Evolutionary conservation across 2,329 filamentous ascomycete species (phyloP).

Genomic region (Penicillium aurantiogriseum): DNA sequence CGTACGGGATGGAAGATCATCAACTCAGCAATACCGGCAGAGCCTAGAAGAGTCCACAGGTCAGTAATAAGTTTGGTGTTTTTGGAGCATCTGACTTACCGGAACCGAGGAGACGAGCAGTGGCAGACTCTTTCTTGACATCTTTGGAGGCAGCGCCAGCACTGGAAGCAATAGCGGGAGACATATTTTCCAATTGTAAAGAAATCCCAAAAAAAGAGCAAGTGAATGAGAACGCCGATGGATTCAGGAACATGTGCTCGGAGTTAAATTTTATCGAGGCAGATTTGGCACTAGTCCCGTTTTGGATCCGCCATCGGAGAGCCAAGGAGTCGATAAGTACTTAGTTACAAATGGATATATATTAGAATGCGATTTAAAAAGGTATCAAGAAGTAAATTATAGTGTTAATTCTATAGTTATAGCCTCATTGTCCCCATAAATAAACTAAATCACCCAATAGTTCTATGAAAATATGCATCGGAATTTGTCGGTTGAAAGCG

Average conservation of each 20-base stretch:
- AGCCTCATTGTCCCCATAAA: background rate
- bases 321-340: background rate
- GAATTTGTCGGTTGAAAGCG: background rate
- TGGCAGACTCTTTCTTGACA: constrained; percentile 81
- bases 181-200: constrained; percentile 47
- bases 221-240: constrained; percentile 15
- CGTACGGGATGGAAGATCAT: constrained; percentile 86
- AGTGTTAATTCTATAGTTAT: background rate
- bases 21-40: constrained; percentile 88
- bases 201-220: constrained; percentile 1
- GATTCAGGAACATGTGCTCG: constrained; percentile 20
- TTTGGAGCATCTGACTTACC: constrained; percentile 55
- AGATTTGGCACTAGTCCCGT: constrained; percentile 23
- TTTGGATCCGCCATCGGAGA: constrained; percentile 27
- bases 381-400: background rate
- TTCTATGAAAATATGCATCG: background rate
- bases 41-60: constrained; percentile 56
- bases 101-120: constrained; percentile 85
- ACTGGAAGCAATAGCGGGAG: constrained; percentile 49
- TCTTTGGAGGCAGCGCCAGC: constrained; percentile 55
- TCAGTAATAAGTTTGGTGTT: constrained; percentile 11
- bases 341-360: too few species aligned
- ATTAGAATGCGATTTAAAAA: too few species aligned
- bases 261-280: constrained; percentile 25
- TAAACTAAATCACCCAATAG: background rate